Evolutionary conservation across 2,329 filamentous ascomycete species (phyloP).

Genomic region (Nemania serpens): DNA sequence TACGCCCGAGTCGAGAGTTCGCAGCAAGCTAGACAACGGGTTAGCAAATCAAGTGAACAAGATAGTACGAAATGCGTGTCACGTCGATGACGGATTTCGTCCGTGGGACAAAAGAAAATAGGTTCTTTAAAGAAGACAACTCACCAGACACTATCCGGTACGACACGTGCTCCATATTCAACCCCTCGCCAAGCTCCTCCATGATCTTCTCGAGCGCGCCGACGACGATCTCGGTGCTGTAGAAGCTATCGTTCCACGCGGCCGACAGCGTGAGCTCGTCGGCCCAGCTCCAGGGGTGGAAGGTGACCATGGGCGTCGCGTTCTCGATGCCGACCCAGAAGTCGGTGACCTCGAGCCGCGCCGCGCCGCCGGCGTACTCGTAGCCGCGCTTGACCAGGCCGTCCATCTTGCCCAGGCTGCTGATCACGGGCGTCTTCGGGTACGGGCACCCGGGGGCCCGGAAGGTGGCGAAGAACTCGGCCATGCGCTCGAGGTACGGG

Average conservation of each 20-base stretch:
- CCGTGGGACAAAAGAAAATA: too few relatives aligned
- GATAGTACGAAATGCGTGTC: background rate
- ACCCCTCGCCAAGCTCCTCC: slow-evolving; percentile 11
- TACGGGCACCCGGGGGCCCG: slow-evolving; percentile 18
- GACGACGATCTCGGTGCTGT: slow-evolving; percentile 10
- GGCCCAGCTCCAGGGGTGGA: slow-evolving; percentile 31
- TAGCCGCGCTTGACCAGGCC: slow-evolving; percentile 23
- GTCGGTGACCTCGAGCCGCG: slow-evolving; percentile 14
- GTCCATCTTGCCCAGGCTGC: slow-evolving; percentile 31
- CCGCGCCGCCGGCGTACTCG: background rate
- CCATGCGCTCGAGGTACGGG: slow-evolving; percentile 19
- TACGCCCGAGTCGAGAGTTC: background rate
- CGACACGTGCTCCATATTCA: slow-evolving; percentile 5
- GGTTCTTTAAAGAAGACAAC: background rate
- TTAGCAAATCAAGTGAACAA: background rate
- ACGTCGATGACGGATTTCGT: too few relatives aligned
- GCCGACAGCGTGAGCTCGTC: slow-evolving; percentile 20
- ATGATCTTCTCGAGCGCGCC: slow-evolving; percentile 13
- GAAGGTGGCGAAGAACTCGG: slow-evolving; percentile 17
- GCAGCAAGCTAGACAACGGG: background rate
- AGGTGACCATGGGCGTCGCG: slow-evolving; percentile 24
- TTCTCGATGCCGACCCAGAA: slow-evolving; percentile 31
- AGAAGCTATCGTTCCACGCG: slow-evolving; percentile 19
- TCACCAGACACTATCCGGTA: slow-evolving; percentile 14
- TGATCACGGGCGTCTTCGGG: slow-evolving; percentile 30